A percentile compares a stretch with the other conserved stretches of the same genome.
Evolutionary conservation across 2,329 filamentous ascomycete genomes (phyloP).

Genomic region (Fusarium udum): DNA sequence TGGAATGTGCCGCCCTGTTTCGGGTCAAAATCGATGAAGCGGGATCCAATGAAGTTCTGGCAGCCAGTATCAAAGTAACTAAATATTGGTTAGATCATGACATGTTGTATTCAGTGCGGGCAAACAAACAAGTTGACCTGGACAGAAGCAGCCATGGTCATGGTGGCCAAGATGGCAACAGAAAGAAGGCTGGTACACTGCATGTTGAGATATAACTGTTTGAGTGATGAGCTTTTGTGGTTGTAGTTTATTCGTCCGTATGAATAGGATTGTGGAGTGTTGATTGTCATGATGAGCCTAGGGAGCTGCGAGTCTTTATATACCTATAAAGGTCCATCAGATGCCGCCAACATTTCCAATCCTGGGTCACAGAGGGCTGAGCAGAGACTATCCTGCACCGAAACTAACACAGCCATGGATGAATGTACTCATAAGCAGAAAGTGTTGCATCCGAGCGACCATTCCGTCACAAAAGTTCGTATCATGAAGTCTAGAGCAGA

Average conservation of each 20-base stretch:
- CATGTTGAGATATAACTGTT: not conserved
- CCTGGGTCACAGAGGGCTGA: fast-evolving
- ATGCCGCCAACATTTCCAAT: fast-evolving
- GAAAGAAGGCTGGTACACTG: not conserved
- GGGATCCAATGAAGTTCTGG: conserved; percentile 7
- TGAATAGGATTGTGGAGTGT: not conserved
- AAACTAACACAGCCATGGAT: not conserved
- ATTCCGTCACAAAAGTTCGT: not conserved
- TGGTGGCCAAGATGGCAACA: not conserved
- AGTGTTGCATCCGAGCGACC: not conserved
- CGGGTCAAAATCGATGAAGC: conserved; percentile 1
- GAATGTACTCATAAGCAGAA: not conserved
- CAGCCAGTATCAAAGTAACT: conserved; percentile 5
- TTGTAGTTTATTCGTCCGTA: too few species aligned
- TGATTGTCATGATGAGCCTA: fast-evolving
- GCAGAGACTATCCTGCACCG: fast-evolving
- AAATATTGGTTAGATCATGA: fast-evolving
- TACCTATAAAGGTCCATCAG: not conserved
- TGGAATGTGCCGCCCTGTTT: conserved; percentile 5
- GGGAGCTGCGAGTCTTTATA: not conserved
- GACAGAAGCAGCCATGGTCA: not conserved
- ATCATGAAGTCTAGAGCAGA: too few species aligned
- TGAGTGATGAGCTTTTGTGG: fast-evolving
- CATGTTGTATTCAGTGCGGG: fast-evolving
- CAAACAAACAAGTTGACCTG: conserved; percentile 3